phyloP scores from a whole-genome alignment of 176 grass and related monocot genomes.

The Avena sativa region DNA sequence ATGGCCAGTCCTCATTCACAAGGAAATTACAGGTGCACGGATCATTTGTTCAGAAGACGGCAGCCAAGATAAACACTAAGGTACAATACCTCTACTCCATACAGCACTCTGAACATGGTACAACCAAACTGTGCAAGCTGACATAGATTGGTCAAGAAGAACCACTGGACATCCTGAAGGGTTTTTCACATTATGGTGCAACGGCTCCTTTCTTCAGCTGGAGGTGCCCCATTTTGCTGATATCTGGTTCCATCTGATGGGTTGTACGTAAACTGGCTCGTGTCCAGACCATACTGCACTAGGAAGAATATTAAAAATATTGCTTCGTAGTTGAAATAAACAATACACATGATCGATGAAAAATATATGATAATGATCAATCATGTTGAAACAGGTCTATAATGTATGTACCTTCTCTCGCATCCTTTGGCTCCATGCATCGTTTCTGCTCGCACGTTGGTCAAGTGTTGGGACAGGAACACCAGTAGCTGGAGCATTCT shows the following conservation, averaged over 20 bases:
- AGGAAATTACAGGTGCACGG: conserved; percentile 27
- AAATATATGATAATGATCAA: not conserved
- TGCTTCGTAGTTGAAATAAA: not conserved
- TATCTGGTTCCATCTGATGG: conserved; percentile 73
- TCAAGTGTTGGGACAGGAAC: conserved; percentile 82
- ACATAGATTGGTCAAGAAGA: conserved; percentile 30
- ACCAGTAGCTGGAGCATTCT: conserved; percentile 63
- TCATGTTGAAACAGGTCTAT: conserved; percentile 1
- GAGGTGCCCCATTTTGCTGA: conserved; percentile 62
- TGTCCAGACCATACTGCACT: conserved; percentile 93
- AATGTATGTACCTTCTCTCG: conserved; percentile 80
- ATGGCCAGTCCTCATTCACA: conserved; percentile 43
- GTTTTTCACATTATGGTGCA: conserved; percentile 74
- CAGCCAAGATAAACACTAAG: conserved; percentile 21
- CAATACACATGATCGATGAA: not conserved
- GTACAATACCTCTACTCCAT: conserved; percentile 28
- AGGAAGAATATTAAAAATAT: conserved; percentile 12
- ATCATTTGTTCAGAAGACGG: conserved; percentile 20
- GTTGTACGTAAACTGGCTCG: conserved; percentile 87
- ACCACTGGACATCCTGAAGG: not conserved
- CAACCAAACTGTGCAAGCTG: conserved; percentile 43
- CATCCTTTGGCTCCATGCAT: conserved; percentile 98
- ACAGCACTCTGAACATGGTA: conserved; percentile 34
- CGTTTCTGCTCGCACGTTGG: conserved; percentile 71
- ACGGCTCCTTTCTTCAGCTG: conserved; percentile 67